Base-by-base conservation (phyloP, 1,139 yeast genomes). In the Lodderomyces parapsilosis region DNA sequence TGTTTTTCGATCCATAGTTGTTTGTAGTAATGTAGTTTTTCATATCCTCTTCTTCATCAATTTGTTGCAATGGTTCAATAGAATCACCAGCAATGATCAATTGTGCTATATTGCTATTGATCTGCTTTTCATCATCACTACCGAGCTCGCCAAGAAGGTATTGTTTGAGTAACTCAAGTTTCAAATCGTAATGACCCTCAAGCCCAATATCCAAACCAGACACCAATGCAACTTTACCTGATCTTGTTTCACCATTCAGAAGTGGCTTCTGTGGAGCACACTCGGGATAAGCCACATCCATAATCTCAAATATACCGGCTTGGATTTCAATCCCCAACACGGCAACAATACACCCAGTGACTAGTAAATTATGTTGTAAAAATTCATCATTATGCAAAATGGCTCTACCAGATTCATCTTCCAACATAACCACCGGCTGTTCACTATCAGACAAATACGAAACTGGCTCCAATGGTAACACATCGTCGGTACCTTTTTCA, bases 381-480 rank as follows among this genome's bases (percentile, higher is more conserved):
- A 83, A 66, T 15, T 76, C 70, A 28, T 80, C 84, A 25, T 96
- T 95, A 40, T 79, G 81, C 25, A 93, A 66, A 23, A 81, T 62
- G 9, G 95, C 84, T 40, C 99, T 71, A 4, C 99, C 99, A 41
- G 93, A 83, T 57, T 91, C 98, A 62, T 94, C 99, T 61, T 93
- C 99, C 36, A 94, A 61, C 83, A 84, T 80, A 18, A 87, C 88
- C 17, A 81, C 69, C 1, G 74, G 78, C 35, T 49, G 47, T 3
- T 53, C 58, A 1, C 54, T 55, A 2, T 49, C 55, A 13, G 54
- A 61, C n/a, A 61, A 50, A 48, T 74, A 74, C 11, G 61, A 56
- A 5, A 44, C 47, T 0, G 69, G 69, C 5, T 46, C 56, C 61
- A 52, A 51, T 2, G 80, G 80, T 37, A 78, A 60, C 25, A 74